A percentile compares a stretch with the other conserved stretches of the same genome.
Evolutionary conservation across 1,284 basidiomycete genomes (phyloP).

Genomic region (Apiotrichum veenhuisii): DNA sequence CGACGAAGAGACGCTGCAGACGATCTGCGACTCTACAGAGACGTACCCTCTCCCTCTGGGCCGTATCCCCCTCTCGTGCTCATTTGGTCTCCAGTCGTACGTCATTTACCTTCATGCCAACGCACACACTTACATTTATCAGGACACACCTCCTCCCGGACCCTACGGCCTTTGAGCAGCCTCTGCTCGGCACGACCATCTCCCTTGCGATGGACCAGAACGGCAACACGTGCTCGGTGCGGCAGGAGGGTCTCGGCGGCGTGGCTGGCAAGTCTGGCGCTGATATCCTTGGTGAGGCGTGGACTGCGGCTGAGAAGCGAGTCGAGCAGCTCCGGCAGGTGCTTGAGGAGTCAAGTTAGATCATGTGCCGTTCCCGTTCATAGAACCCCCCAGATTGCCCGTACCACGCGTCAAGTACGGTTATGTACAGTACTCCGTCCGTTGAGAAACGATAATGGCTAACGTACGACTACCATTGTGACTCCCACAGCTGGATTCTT

Average conservation of each 20-base stretch:
- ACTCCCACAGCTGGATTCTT: too few relatives aligned
- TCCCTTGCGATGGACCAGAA: constrained; percentile 62
- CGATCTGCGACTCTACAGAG: constrained; percentile 62
- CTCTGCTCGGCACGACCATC: constrained; percentile 67
- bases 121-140: constrained; percentile 4
- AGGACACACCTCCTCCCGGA: constrained; percentile 68
- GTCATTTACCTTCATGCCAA: constrained; percentile 32
- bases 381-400: background rate
- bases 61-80: constrained; percentile 60
- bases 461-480: too few relatives aligned
- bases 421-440: background rate
- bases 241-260: constrained; percentile 61
- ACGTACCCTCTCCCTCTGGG: constrained; percentile 51
- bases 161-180: constrained; percentile 85
- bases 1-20: constrained; percentile 63
- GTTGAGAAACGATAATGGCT: too few relatives aligned
- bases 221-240: constrained; percentile 52
- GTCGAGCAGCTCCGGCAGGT: constrained; percentile 27
- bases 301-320: constrained; percentile 36
- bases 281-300: constrained; percentile 36
- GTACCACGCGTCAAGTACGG: background rate
- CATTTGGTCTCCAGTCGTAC: constrained; percentile 79
- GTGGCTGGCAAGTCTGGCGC: constrained; percentile 46
- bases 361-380: too few relatives aligned
- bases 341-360: constrained; percentile 5